Base-by-base conservation (phyloP, 257 asterid genomes). In the Penstemon barbatus region DNA sequence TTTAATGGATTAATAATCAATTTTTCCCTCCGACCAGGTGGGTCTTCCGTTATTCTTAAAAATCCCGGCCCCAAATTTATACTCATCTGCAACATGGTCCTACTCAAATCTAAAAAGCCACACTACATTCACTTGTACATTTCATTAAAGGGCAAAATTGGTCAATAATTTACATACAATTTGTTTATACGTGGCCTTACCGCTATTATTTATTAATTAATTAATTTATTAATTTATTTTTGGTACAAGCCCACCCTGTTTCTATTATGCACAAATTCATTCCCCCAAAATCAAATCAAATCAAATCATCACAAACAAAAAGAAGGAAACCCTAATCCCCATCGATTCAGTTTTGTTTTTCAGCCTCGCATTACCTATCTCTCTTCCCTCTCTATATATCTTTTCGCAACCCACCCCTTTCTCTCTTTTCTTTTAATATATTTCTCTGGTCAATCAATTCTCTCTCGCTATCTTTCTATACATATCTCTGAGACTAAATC, bases 301-400 rank as follows among this genome's bases (percentile, higher is more conserved):
- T 43, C 7, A 43, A 7, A 51, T 4, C 33, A 63, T 18, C 18
- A 39, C 9, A 57, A 40, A 45, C 50, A 3, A 13, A 43, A 71
- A 63, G 13, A 10, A 12, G 10, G 4, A 56, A 74, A 67, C 71
- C 77, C 74, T 77, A 77, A 63, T 71, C 74, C 46, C 71, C 49
- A 43, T 43, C 37, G 43, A 73, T 65, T 62, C 58, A 57, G 66
- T 54, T 72, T 77, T 69, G 62, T 68, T 72, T 72, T 68, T 51
- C 75, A 77, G 69, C 75, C 75, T 62, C 71, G 70, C 63, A 71
- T 71, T 66, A 39, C 65, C 44, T 64, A 12, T 68, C 68, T 39
- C 72, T 48, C 78, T 58, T 67, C 45, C 19, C 11, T 60, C 42
- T 61, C 42, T 58, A 49, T 73, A 48, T 25, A 42, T 63, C 51